phyloP scores from a whole-genome alignment of 1,284 basidiomycete species.

The Tilletiaria anomala region DNA sequence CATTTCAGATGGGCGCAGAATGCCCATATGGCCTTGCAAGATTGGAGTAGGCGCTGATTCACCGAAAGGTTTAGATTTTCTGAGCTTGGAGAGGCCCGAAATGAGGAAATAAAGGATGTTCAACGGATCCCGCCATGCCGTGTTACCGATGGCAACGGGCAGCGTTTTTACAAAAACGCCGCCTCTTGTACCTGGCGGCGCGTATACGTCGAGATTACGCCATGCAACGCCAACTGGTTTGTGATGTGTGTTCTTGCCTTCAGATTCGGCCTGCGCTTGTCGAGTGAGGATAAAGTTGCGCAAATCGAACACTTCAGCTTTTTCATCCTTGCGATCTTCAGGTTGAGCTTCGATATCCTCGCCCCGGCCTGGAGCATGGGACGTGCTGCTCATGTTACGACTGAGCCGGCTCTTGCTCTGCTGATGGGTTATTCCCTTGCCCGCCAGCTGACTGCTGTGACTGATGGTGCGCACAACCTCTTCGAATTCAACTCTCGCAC shows the following conservation, averaged over 20 bases:
- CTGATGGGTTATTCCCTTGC: conserved; percentile 2
- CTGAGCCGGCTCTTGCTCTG: conserved; percentile 8
- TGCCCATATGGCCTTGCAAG: conserved; percentile 12
- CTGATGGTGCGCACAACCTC: conserved; percentile 6
- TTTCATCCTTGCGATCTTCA: not conserved
- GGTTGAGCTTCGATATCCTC: conserved; percentile 5
- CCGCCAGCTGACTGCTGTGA: conserved; percentile 2
- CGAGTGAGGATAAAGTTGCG: conserved; percentile 17
- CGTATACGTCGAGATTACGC: conserved; percentile 16
- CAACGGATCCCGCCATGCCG: conserved; percentile 19
- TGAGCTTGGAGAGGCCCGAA: conserved; percentile 10
- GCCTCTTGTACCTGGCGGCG: conserved; percentile 15
- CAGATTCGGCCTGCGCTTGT: conserved; percentile 9
- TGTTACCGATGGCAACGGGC: conserved; percentile 21
- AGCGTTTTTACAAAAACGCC: conserved; percentile 27
- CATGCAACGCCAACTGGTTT: conserved; percentile 29
- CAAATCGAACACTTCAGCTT: conserved; percentile 16
- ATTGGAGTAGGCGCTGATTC: no score
- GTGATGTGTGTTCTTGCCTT: conserved; percentile 11
- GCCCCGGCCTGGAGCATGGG: not conserved
- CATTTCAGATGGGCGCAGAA: conserved; percentile 27
- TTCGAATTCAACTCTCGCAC: conserved; percentile 14
- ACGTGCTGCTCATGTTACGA: conserved; percentile 6
- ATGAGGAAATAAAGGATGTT: conserved; percentile 14
- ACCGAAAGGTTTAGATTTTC: no score